Percentiles rank a stretch among this genome's conserved stretches.
Conservation (phyloP, 768 basidiomycete species). For the Trametes gibbosa region DNA sequence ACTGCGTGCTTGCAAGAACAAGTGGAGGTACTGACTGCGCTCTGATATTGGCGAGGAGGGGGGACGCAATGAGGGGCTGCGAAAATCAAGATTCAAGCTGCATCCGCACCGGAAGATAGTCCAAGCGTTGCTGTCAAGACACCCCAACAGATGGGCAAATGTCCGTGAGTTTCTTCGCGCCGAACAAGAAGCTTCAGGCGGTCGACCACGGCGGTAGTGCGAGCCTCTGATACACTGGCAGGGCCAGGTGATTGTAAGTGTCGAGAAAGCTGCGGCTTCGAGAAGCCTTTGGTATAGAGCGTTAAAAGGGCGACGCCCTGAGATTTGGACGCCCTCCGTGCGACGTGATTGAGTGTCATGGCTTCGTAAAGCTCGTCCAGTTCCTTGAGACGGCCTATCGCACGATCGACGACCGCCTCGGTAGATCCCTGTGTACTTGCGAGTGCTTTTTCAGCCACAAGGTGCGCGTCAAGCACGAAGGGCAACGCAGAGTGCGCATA, state of each 20-base stretch:
- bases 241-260: neutral
- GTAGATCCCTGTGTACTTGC: neutral
- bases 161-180: slow-evolving; percentile 65
- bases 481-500: slow-evolving; percentile 76
- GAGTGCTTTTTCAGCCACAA: slow-evolving; percentile 28
- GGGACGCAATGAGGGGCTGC: neutral
- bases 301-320: slow-evolving; percentile 94
- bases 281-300: slow-evolving; percentile 80
- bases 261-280: slow-evolving; percentile 42
- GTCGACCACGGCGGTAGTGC: slow-evolving; percentile 48
- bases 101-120: slow-evolving; percentile 59
- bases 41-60: slow-evolving; percentile 41
- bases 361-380: slow-evolving; percentile 80
- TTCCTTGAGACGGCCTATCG: slow-evolving; percentile 35
- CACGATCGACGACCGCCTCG: neutral
- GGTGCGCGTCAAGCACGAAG: slow-evolving; percentile 76
- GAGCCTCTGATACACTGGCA: slow-evolving; percentile 23
- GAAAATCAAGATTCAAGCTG: neutral
- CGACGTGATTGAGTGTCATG: slow-evolving; percentile 88
- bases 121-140: slow-evolving; percentile 76
- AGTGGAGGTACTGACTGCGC: slow-evolving; percentile 79
- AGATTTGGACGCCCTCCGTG: slow-evolving; percentile 80
- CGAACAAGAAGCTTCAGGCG: slow-evolving; percentile 67
- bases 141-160: slow-evolving; percentile 92
- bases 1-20: slow-evolving; percentile 90